Evolutionary conservation across 768 basidiomycete species (phyloP).

Genomic region (Tubosaeta brunneosetosa): DNA sequence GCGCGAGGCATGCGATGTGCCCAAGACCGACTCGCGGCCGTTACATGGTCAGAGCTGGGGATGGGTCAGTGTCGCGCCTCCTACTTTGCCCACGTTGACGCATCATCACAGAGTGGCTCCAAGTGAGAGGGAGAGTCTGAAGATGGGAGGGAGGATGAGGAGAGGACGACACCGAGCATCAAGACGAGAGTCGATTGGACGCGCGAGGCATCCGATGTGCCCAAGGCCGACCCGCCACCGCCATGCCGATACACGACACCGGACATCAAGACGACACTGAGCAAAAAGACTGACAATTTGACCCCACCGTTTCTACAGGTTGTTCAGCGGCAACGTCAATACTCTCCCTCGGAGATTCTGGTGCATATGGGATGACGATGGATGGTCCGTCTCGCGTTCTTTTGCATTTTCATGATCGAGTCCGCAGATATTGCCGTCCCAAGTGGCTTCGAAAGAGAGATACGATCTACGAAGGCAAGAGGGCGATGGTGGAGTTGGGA

Average conservation of each 20-base stretch:
- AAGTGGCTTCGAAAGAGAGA: background rate
- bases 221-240: background rate
- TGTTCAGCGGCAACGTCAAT: too few species aligned
- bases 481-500: background rate
- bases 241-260: background rate
- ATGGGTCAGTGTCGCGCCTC: too few species aligned
- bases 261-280: background rate
- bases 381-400: background rate
- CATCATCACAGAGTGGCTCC: too few species aligned
- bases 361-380: background rate
- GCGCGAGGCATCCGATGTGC: background rate
- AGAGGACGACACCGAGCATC: too few species aligned
- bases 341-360: background rate
- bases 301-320: background rate
- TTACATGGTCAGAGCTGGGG: too few species aligned
- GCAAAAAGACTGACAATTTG: background rate
- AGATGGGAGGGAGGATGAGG: too few species aligned
- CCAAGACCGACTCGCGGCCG: background rate
- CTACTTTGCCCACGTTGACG: too few species aligned
- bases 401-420: background rate
- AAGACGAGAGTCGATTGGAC: too few species aligned
- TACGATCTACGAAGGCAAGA: background rate
- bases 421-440: background rate
- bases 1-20: background rate
- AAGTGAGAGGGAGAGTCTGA: too few species aligned